These are phyloP conservation scores for Edaphochlamys debaryana DNA, from an alignment of 139 green algal genomes.

Conservation along the genomic window DNA sequence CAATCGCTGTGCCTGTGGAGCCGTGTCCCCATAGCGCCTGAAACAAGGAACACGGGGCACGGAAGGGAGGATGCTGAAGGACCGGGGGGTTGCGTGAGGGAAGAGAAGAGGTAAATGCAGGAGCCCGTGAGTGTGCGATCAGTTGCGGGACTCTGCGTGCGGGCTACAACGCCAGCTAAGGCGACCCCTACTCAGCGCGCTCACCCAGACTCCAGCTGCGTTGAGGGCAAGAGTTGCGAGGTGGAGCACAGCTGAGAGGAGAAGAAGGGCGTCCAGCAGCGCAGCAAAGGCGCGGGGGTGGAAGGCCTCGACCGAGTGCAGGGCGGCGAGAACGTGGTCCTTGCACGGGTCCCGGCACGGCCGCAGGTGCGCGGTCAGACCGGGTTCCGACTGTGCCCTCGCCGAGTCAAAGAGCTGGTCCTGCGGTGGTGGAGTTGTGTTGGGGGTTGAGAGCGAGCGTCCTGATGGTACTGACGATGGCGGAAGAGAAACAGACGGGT, in stretches of 20 bases:
- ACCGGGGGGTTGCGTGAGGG: too few relatives aligned
- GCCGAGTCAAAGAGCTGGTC: constrained; percentile 15
- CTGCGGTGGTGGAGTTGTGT: too few relatives aligned
- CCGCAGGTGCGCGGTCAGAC: constrained; percentile 8
- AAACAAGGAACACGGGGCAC: neutral
- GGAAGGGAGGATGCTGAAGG: too few relatives aligned
- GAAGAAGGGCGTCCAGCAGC: neutral
- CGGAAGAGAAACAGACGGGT: too few relatives aligned
- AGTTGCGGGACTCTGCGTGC: too few relatives aligned
- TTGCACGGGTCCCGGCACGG: constrained; percentile 20
- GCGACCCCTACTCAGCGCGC: too few relatives aligned
- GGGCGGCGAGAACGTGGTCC: constrained; percentile 6
- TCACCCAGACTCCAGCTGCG: constrained; percentile 15
- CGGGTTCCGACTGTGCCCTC: neutral
- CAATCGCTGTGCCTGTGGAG: neutral
- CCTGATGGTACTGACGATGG: too few relatives aligned
- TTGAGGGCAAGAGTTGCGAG: neutral
- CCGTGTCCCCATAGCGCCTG: constrained; percentile 10
- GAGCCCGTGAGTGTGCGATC: too few relatives aligned
- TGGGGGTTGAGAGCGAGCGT: too few relatives aligned
- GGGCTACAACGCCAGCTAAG: too few relatives aligned
- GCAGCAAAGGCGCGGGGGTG: neutral
- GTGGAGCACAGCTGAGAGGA: neutral
- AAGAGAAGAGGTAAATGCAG: neutral
- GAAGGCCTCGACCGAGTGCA: neutral